Evolutionary conservation across 768 basidiomycete genomes (phyloP), one percentile per base, ranked within the genome.

Genomic region (Hysterangium stoloniferum): DNA sequence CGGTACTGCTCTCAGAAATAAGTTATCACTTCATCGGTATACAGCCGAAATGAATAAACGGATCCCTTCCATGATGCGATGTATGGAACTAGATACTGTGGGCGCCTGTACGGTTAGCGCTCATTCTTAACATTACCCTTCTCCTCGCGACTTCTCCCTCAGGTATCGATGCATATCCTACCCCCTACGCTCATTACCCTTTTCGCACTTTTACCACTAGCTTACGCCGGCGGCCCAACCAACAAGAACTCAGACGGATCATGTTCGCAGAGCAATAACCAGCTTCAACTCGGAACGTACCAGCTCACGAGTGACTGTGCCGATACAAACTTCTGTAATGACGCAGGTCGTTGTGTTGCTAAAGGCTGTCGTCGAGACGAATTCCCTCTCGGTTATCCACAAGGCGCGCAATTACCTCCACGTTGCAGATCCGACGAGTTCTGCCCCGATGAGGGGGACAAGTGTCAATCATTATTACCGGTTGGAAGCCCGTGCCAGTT

Each of bases 391-490:
- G 84, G 85, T 48, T 89, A 81, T 58, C 12, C 58, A 6, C 60
- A 64, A 47, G 68, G 61, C 17, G 48, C 48, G 4, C 53, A 58
- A 6, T 59, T 87, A 17, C 89, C 90, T 1, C 67, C 71, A 9
- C 72, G 77, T 57, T 93, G 90, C 60, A 61, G 68, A 6, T 56
- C 58, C 28, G 82, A 78, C 17, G 61, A 77, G 59, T 93, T 92
- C 64, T 93, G 90, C 64, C 88, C 88, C 0, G 89, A 93, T 59
- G 92, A 92, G 67, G 79, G 77, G 53, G 80, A 81, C 56, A 68
- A 64, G 6, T 94, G 90, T 67, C 76, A 82, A 59, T 55, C 66
- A 4, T 57, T 82, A 29, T 68, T 86, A 13, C 49, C 75, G 1
- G 79, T 88, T 3, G 81, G 73, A 24, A 82, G 78, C 54, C 61